Evolutionary conservation across 2,329 filamentous ascomycete genomes (phyloP), one percentile per base, ranked within the genome.

Genomic region (Microsporum canis): DNA sequence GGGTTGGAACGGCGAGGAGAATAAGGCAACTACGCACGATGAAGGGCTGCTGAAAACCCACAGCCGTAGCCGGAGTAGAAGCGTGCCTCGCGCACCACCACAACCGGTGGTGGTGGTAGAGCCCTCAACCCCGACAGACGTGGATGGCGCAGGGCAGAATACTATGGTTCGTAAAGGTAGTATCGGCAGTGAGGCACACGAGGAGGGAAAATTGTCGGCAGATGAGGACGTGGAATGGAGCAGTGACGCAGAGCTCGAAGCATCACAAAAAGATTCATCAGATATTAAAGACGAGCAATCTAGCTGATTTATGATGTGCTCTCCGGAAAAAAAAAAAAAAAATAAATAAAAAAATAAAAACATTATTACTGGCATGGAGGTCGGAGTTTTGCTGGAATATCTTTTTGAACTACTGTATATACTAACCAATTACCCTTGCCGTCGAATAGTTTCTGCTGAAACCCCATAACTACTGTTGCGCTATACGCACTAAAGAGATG

Each of bases 1-100:
- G 7, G 79, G 84, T 1, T 81, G 82, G 76, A 99, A 99, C 71
- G 92, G 92, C 0, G 84, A 88, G 68, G 84, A 90, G 67, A 88
- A 87, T 63, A 88, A 92, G 3, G 51, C 65, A 0, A 66, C 58
- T 49, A 58, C 17, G 27, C 53, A 34, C 29, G 58, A 47, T 41
- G 57, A 58, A 34, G 17, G 53, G n/a, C 38, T 36, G 31, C 14
- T 8, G 8, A 27, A 36, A 38, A 27, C 27, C 10, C 56, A 55
- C 17, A 33, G 58, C 27, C 27, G 57, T 38, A 31, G 27, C 58
- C 23, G 59, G 58, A 53, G 60, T 57, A 45, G 57, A n/a, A 57
- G 57, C 14, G 33, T 51, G 10, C 38, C 57, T 47, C 57, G 34
- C 6, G 17, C 17, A 33, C 34, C 34, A 29, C 23, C 56, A 10